Base-by-base conservation (phyloP, 306 rosid genomes). In the Prinsepia uniflora region DNA sequence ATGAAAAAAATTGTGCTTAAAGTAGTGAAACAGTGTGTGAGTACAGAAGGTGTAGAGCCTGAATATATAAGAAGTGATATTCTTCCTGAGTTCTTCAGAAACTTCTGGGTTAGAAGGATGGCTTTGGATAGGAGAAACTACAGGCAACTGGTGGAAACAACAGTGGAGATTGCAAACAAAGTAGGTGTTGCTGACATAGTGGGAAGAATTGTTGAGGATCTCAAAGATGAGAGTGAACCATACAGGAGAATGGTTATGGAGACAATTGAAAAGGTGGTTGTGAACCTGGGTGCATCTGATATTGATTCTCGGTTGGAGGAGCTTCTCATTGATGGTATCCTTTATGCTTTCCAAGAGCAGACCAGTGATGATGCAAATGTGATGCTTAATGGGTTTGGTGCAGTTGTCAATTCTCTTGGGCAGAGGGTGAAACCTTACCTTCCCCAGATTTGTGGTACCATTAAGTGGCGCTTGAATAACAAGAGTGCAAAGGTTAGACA, bases 161-260 rank as follows among this genome's bases (percentile, higher is more conserved):
- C 96, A 14, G 98, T 93, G 10, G 98, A 92, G 81, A 93, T 93
- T 68, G 98, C 98, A 12, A 93, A 93, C 81, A 93, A 93, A 86
- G 96, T 90, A 15, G 93, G 98, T 75, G 98, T 93, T 68, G 92
- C 96, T 8, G 96, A 93, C 88, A 90, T 93, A 42, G 96, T 90
- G 4, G 98, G 96, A 19, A 82, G 98, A 76, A 84, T 93, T 55
- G 98, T 92, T 50, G 96, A 90, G 82, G 98, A 93, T 83, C 96
- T 93, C 65, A 90, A 93, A 80, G 98, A 93, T 80, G 98, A 93
- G 84, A 93, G 98, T 80, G 98, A 93, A 65, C 98, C 98, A 13
- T 93, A 93, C 53, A 84, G 98, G 81, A 79, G 98, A 76, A 93
- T 93, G 98, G 98, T 93, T 65, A 93, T 93, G 98, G 98, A 93